Evolutionary conservation across 805 yeast species (phyloP).

Genomic region (Hermanozyma aechmeae): DNA sequence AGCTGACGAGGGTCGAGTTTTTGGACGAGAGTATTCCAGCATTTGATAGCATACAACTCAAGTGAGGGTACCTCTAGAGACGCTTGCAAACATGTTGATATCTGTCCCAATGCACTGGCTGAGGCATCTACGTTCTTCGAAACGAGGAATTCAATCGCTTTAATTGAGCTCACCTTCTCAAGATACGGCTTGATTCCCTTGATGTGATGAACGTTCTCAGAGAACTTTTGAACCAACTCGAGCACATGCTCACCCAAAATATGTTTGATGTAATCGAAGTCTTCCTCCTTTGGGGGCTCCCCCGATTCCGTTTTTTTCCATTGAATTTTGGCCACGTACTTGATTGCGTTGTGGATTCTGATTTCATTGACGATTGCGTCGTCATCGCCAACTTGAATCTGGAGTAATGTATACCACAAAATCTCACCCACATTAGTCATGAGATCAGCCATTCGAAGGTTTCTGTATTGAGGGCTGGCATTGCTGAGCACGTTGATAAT

Average conservation of each 20-base stretch:
- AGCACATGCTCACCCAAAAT: slow-evolving; percentile 48
- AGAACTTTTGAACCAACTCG: slow-evolving; percentile 70
- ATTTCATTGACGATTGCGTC: slow-evolving; percentile 19
- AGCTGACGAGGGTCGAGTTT: slow-evolving; percentile 49
- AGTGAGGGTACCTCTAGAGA: slow-evolving; percentile 58
- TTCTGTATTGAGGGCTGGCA: slow-evolving; percentile 39
- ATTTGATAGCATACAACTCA: slow-evolving; percentile 50
- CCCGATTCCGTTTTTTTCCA: slow-evolving; percentile 13
- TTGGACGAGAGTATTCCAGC: slow-evolving; percentile 57
- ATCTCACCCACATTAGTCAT: slow-evolving; percentile 29
- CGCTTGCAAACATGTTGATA: slow-evolving; percentile 77
- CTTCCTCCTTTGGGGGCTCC: no score
- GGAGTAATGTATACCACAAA: slow-evolving; percentile 26
- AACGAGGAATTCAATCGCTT: slow-evolving; percentile 65
- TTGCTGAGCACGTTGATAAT: slow-evolving; percentile 45
- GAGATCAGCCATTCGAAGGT: slow-evolving; percentile 21
- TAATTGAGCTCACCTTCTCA: slow-evolving; percentile 61
- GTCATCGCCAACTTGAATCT: slow-evolving; percentile 21
- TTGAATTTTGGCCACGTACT: slow-evolving; percentile 24
- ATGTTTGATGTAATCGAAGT: slow-evolving; percentile 6
- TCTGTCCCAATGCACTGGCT: slow-evolving; percentile 62
- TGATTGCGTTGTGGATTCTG: slow-evolving; percentile 34
- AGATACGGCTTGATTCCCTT: slow-evolving; percentile 64
- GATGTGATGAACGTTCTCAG: slow-evolving; percentile 68
- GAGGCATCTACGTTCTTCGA: slow-evolving; percentile 46